Evolutionary conservation across 2,329 filamentous ascomycete genomes (phyloP), one percentile per base, ranked within the genome.

Genomic region (Aspergillus flavus): DNA sequence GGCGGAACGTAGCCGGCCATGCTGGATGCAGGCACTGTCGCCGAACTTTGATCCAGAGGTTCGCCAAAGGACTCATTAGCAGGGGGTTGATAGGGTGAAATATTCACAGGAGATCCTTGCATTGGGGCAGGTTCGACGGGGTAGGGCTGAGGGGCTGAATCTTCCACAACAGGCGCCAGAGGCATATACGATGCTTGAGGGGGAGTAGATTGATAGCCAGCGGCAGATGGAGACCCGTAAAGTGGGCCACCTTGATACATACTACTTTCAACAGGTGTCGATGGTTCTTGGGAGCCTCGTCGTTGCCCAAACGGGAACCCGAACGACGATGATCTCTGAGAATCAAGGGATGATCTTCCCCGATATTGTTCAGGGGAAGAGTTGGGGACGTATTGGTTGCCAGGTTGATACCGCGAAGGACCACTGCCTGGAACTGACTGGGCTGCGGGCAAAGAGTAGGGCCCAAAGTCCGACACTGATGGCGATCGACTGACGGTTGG

Each of bases 401-500:
- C 75, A 11, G 81, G 79, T 52, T 80, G 76, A 70, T 83, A 83
- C 53, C 79, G 76, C 57, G 81, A 81, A 63, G 74, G 66, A 3
- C 73, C 69, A 67, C 75, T 71, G 57, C 68, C 61, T 34, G 75
- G 70, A 57, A 76, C 75, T 59, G 74, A 71, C 56, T 73, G 75
- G 7, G 68, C 76, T 63, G 69, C 73, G 62, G 72, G 68, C 63
- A 74, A 75, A 46, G 79, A 78, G 71, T 85, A 87, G 6, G 83
- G 80, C 12, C 89, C 89, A 73, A 91, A 79, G 68, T 97, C 94
- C 53, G 92, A 87, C 19, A 83, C 85, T 5, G 91, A 95, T 4
- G 91, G 89, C 2, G 90, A 88, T 48, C 91, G 86, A 73, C 91
- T 93, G 64, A 93, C 86, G 2, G 86, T 90, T 7, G 91, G 91